Evolutionary conservation across 805 yeast genomes (phyloP).

Genomic region (Millerozyma acaciae): DNA sequence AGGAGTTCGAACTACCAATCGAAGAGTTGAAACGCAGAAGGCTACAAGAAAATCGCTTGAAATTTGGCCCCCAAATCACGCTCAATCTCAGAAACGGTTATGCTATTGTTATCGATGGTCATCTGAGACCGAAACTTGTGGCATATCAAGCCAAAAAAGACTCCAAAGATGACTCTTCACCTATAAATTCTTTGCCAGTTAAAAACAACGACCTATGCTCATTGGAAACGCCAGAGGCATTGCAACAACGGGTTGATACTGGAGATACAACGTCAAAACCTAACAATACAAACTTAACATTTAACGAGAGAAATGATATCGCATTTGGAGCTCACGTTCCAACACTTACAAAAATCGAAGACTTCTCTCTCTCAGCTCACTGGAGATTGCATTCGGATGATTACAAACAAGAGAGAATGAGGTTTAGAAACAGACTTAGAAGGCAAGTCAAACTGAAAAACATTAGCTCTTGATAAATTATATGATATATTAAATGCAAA

Average conservation of each 20-base stretch:
- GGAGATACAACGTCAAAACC: not conserved
- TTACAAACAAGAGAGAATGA: slow-evolving; percentile 5
- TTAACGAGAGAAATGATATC: slow-evolving; percentile 3
- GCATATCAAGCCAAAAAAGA: not conserved
- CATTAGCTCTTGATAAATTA: not conserved
- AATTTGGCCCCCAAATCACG: slow-evolving; percentile 34
- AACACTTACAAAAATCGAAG: not conserved
- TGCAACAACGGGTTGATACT: not conserved
- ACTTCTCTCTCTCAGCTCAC: not conserved
- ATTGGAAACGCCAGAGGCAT: no score
- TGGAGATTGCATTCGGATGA: slow-evolving; percentile 5
- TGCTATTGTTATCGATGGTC: slow-evolving; percentile 39
- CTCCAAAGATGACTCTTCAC: not conserved
- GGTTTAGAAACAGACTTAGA: slow-evolving; percentile 4
- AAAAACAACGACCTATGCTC: no score
- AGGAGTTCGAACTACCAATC: slow-evolving; percentile 23
- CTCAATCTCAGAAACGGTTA: slow-evolving; percentile 35
- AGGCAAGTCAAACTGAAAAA: slow-evolving; percentile 1
- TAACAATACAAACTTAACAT: slow-evolving; percentile 1
- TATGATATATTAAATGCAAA: slow-evolving; percentile 2
- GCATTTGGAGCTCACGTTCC: slow-evolving; percentile 8
- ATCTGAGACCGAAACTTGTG: slow-evolving; percentile 19
- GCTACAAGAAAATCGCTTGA: slow-evolving; percentile 16
- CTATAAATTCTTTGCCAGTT: no score
- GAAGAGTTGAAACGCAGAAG: slow-evolving; percentile 22